Evolutionary conservation across 805 yeast genomes (phyloP), one percentile per base, ranked within the genome.

Genomic region (Hemisphaericaspora nanyangensis): DNA sequence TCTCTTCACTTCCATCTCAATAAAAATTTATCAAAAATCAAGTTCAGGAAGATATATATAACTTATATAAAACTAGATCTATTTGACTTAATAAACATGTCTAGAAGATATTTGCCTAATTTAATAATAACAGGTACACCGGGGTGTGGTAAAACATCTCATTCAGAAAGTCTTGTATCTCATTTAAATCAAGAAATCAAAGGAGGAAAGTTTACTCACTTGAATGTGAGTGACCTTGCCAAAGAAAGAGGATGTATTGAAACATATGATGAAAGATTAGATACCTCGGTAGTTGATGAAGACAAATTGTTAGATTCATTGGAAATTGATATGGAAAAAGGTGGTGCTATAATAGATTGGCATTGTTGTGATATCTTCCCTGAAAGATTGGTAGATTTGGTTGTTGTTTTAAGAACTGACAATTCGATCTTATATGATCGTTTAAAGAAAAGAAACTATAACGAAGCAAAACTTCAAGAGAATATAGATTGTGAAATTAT

Each of bases 331-430:
- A 68, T 90, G 35, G 83, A 82, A 38, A 68, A 78, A 46, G 99
- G 99, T n/a, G 95, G 95, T 1, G 71, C 74, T n/a, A 68, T 93
- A 7, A 72, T 93, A 10, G 99, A 93, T 61, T 93, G 99, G 99
- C 99, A 93, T 58, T 93, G 91, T 32, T 88, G 95, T 63, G 99
- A 93, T 54, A 77, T 87, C 16, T 91, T 93, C 56, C 98, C 98
- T 1, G 98, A 89, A 56, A 69, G 95, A 49, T 75, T 88, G 58
- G 85, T 93, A 37, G 99, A 93, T 60, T 70, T 93, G 45, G 98
- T 93, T 5, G 84, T 89, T 29, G 99, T 93, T 1, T 70, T 93
- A 40, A 72, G 90, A 47, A 81, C 95, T 32, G 84, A 85, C 53
- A 88, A 85, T 52, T 64, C 80, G 12, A 60, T 69, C 1, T 72